These are phyloP conservation scores for Takashimella tepidaria DNA, from an alignment of 1,284 basidiomycete genomes.

Conservation along the genomic window DNA sequence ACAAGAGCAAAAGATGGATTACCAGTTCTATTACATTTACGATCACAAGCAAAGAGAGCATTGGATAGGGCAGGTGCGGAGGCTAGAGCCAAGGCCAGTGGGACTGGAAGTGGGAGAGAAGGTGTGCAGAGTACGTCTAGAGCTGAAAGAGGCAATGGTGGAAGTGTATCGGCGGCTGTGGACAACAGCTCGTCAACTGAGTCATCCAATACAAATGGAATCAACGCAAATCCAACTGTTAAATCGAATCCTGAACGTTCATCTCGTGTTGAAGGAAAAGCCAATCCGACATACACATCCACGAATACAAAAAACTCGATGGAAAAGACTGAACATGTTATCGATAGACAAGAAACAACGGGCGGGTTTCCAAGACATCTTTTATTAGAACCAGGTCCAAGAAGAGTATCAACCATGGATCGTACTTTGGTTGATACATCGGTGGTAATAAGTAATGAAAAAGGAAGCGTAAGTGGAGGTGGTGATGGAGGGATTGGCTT, in stretches of 20 bases:
- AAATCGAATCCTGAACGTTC: not conserved
- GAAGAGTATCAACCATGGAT: not conserved
- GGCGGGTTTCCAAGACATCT: not conserved
- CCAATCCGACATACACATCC: too few relatives aligned
- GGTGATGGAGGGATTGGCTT: too few relatives aligned
- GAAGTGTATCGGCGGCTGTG: not conserved
- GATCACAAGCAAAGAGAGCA: slow-evolving; percentile 34
- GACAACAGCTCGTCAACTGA: not conserved
- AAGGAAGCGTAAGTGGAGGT: too few relatives aligned
- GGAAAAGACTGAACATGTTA: too few relatives aligned
- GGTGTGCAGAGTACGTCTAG: not conserved
- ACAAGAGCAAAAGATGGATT: slow-evolving; percentile 45
- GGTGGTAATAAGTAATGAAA: too few relatives aligned
- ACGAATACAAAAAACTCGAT: too few relatives aligned
- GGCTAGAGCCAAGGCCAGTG: not conserved
- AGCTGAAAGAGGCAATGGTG: not conserved
- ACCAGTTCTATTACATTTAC: slow-evolving; percentile 35
- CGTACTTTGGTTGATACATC: not conserved
- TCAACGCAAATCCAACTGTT: not conserved
- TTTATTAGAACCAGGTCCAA: not conserved
- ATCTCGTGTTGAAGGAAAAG: not conserved
- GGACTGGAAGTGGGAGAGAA: not conserved
- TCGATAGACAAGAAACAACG: not conserved
- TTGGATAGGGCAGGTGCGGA: slow-evolving; percentile 4
- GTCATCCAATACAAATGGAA: too few relatives aligned